A percentile compares a stretch with the other conserved stretches of the same genome.
Conservation (phyloP, 2,329 filamentous ascomycete genomes). For the Hypoxylon sp. region DNA sequence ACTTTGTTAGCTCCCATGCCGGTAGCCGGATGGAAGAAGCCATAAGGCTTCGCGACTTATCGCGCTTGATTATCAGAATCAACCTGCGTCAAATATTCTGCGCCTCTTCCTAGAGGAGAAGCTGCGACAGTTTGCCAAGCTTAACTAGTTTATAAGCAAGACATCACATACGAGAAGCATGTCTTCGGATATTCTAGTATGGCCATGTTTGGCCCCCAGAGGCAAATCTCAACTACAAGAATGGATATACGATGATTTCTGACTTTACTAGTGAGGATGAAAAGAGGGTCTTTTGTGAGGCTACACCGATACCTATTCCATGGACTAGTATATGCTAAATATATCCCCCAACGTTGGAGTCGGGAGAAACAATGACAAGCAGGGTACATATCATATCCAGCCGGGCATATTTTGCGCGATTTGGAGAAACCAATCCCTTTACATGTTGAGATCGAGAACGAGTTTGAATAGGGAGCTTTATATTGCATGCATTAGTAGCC, state of each 20-base stretch:
- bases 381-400: background rate
- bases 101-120: constrained; percentile 1
- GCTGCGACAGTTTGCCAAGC: constrained; percentile 21
- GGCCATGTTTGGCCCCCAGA: constrained; percentile 25
- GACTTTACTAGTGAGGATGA: background rate
- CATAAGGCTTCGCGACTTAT: background rate
- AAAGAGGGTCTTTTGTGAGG: background rate
- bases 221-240: constrained; percentile 6
- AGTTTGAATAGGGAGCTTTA: constrained; percentile 4
- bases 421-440: background rate
- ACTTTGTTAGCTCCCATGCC: constrained; percentile 7
- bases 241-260: constrained; percentile 1
- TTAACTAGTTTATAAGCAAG: background rate
- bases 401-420: background rate
- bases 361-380: background rate
- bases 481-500: background rate
- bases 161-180: constrained; percentile 13
- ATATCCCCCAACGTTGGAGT: background rate
- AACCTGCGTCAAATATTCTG: constrained; percentile 7
- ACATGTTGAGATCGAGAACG: background rate
- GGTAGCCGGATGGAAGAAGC: constrained; percentile 22
- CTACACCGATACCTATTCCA: background rate
- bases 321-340: background rate
- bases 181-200: constrained; percentile 41
- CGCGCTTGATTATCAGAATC: constrained; percentile 3